phyloP scores from a whole-genome alignment of 2,329 filamentous ascomycete genomes.

The Cladophialophora chaetospira region DNA sequence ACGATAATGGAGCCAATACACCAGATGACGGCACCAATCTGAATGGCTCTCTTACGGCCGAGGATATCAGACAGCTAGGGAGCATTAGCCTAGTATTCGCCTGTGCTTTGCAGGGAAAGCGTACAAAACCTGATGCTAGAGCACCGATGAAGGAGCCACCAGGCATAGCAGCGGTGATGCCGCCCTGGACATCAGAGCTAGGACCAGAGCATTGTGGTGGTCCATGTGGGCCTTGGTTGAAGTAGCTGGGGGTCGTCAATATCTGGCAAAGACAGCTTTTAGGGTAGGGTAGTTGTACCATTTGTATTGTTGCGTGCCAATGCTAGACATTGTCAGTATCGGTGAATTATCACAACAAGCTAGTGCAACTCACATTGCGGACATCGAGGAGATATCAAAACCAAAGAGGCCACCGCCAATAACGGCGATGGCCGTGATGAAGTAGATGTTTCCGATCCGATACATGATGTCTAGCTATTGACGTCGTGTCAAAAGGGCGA shows the following conservation, averaged over 20 bases:
- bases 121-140: conserved; percentile 59
- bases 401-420: conserved; percentile 60
- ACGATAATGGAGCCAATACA: conserved; percentile 33
- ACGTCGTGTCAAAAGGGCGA: too few relatives aligned
- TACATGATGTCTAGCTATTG: conserved; percentile 28
- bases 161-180: conserved; percentile 72
- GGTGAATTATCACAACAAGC: neutral
- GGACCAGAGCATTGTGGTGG: conserved; percentile 51
- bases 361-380: conserved; percentile 47
- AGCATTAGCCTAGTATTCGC: conserved; percentile 38
- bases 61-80: conserved; percentile 57
- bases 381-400: conserved; percentile 60
- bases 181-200: conserved; percentile 36
- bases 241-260: conserved; percentile 49
- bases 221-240: conserved; percentile 48
- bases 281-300: conserved; percentile 69
- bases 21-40: conserved; percentile 56
- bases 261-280: neutral
- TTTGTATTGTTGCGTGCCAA: conserved; percentile 61
- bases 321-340: conserved; percentile 67
- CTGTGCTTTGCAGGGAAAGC: too few relatives aligned
- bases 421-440: conserved; percentile 59
- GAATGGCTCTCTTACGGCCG: conserved; percentile 57
- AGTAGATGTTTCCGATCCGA: conserved; percentile 58
- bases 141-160: conserved; percentile 69